These are phyloP conservation scores for Epichloe baconii DNA, from an alignment of 2,329 filamentous ascomycete genomes.

Conservation along the genomic window DNA sequence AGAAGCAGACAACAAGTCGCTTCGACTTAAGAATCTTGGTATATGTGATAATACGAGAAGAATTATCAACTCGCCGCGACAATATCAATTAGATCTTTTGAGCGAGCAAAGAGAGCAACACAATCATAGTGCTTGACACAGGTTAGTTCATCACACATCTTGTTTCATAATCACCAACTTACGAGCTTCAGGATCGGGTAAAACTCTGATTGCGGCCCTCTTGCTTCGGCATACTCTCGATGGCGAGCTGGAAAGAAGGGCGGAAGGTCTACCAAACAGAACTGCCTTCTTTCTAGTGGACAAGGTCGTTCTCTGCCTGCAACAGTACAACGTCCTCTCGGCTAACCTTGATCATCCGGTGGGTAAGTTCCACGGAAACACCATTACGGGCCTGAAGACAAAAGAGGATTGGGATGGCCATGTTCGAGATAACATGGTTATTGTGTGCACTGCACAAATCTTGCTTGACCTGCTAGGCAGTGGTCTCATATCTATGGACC, in stretches of 20 bases:
- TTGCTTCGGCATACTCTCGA: slow-evolving; percentile 66
- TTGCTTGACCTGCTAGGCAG: slow-evolving; percentile 65
- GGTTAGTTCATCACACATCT: slow-evolving; percentile 28
- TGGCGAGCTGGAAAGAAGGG: slow-evolving; percentile 60
- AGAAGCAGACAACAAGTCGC: neutral
- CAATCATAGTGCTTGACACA: slow-evolving; percentile 89
- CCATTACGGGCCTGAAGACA: slow-evolving; percentile 29
- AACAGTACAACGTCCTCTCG: slow-evolving; percentile 72
- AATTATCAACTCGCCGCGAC: slow-evolving; percentile 66
- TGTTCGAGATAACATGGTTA: slow-evolving; percentile 56
- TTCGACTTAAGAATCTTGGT: neutral
- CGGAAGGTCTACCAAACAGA: slow-evolving; percentile 42
- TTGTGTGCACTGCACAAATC: slow-evolving; percentile 88
- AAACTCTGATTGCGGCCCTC: slow-evolving; percentile 89
- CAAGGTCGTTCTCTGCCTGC: slow-evolving; percentile 79
- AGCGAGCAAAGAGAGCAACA: slow-evolving; percentile 70
- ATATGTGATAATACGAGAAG: slow-evolving; percentile 14
- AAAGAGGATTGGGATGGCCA: slow-evolving; percentile 38
- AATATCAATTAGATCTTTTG: slow-evolving; percentile 86
- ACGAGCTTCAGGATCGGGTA: slow-evolving; percentile 58
- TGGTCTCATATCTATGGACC: slow-evolving; percentile 65
- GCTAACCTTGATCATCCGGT: slow-evolving; percentile 69
- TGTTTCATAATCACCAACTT: neutral
- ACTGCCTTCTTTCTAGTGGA: slow-evolving; percentile 84
- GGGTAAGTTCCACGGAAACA: slow-evolving; percentile 62